phyloP scores from a whole-genome alignment of 2,329 filamentous ascomycete species.

The Leptodontidium sp. region DNA sequence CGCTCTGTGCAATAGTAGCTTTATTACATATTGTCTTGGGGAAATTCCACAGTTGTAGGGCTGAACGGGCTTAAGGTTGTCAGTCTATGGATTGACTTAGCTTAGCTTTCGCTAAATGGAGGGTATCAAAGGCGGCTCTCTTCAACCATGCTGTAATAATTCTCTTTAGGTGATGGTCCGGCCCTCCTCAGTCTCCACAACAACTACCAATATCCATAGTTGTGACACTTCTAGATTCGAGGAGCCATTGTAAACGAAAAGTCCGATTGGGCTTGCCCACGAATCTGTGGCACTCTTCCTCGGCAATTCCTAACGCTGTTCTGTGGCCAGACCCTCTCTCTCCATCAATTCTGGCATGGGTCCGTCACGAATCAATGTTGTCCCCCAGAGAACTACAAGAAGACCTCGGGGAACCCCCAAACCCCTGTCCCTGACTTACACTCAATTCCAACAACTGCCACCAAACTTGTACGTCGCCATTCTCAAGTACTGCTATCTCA shows the following conservation, averaged over 20 bases:
- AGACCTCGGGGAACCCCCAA: neutral
- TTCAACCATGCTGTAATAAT: neutral
- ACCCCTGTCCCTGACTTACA: neutral
- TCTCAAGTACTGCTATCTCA: too few relatives aligned
- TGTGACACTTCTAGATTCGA: too few relatives aligned
- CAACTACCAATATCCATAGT: neutral
- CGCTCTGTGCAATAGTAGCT: conserved; percentile 8
- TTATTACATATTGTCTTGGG: neutral
- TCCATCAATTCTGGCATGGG: neutral
- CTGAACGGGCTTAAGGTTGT: neutral
- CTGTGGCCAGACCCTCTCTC: neutral
- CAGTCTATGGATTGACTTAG: neutral
- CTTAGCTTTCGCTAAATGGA: neutral
- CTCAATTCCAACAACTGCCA: neutral
- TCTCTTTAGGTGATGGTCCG: neutral
- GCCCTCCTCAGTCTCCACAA: neutral
- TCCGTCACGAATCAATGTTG: neutral
- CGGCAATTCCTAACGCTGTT: neutral
- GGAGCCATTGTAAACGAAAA: too few relatives aligned
- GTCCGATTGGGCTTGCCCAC: too few relatives aligned
- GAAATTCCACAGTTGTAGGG: neutral
- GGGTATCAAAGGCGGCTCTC: neutral
- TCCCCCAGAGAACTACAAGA: neutral
- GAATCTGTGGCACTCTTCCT: neutral
- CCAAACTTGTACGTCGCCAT: too few relatives aligned